Base-by-base conservation (phyloP, 1,284 basidiomycete species). In the Agroathelia rolfsii region DNA sequence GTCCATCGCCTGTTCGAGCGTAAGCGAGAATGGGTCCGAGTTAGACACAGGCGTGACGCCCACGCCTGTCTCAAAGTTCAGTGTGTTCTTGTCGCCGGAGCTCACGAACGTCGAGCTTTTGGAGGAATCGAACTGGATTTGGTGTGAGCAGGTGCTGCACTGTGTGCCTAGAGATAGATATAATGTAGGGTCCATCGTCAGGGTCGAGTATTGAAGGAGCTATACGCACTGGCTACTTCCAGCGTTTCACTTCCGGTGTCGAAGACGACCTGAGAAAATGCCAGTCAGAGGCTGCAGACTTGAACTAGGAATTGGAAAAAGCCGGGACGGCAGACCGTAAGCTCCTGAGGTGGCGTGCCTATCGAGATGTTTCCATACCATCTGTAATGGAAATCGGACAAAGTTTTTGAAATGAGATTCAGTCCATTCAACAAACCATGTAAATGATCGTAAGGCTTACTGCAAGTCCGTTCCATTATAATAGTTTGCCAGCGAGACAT, bases 401-500 rank as follows among this genome's bases (percentile, higher is more conserved):
- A n/a, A n/a, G n/a, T n/a, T n/a, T n/a, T n/a, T n/a, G n/a, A n/a
- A n/a, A n/a, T 27, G 8, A 23, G 24, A 40, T n/a, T 14, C 30
- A 21, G 27, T 28, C 29, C 40, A 34, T 34, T 23, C 36, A 36
- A 33, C 20, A 15, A 30, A 9, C 10, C 32, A 39, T 21, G 25
- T 22, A 39, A 27, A 24, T 19, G 30, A 11, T 30, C 25, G 13
- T 32, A 30, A 19, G 21, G 43, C 56, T 46, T 38, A 70, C 65
- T 72, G 69, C 16, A 71, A 56, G 45, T 72, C 69, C 17, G 69
- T 72, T 17, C 67, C 66, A 24, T 58, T 44, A 55, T 70, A 72
- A 45, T 67, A 69, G 48, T 71, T 66, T 12, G 53, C 54, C n/a
- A 72, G 49, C 28, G 64, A 64, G 21, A 67, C 50, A 21, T 55